A percentile compares a stretch with the other conserved stretches of the same genome.
These are phyloP conservation scores for Thuja plicata DNA, from an alignment of 83 land plant genomes.

Conservation along the genomic window DNA sequence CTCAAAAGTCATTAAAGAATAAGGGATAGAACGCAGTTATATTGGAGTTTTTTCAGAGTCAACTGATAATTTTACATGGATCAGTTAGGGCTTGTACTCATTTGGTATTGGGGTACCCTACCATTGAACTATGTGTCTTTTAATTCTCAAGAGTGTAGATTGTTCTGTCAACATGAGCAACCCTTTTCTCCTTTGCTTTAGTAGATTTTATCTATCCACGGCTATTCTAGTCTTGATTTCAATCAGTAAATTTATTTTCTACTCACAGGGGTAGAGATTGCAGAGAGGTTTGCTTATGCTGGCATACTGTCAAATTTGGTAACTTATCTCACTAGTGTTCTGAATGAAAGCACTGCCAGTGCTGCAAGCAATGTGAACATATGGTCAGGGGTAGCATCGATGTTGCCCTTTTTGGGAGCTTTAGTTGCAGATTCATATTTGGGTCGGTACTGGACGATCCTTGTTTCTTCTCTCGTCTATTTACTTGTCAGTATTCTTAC, in stretches of 20 bases:
- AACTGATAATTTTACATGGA: not conserved
- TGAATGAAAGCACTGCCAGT: constrained; percentile 31
- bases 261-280: constrained; percentile 30
- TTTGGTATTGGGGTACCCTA: not conserved
- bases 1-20: no score
- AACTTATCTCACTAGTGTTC: constrained; percentile 31
- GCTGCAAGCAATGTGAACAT: constrained; percentile 39
- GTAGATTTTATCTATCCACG: not conserved
- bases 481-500: constrained; percentile 18
- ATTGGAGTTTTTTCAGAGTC: no score
- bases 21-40: no score
- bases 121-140: not conserved
- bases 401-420: constrained; percentile 40
- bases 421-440: constrained; percentile 48
- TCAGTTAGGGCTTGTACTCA: not conserved
- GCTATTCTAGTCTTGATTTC: not conserved
- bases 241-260: not conserved
- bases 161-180: not conserved
- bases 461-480: constrained; percentile 19
- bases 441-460: constrained; percentile 38
- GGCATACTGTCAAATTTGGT: constrained; percentile 33
- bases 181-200: not conserved
- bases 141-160: not conserved
- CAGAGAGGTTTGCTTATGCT: constrained; percentile 40
- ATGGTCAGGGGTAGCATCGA: constrained; percentile 30